Percentiles rank a stretch among this genome's conserved stretches.
Evolutionary conservation across 2,329 filamentous ascomycete species (phyloP).

Genomic region (Pestalotiopsis sp.): DNA sequence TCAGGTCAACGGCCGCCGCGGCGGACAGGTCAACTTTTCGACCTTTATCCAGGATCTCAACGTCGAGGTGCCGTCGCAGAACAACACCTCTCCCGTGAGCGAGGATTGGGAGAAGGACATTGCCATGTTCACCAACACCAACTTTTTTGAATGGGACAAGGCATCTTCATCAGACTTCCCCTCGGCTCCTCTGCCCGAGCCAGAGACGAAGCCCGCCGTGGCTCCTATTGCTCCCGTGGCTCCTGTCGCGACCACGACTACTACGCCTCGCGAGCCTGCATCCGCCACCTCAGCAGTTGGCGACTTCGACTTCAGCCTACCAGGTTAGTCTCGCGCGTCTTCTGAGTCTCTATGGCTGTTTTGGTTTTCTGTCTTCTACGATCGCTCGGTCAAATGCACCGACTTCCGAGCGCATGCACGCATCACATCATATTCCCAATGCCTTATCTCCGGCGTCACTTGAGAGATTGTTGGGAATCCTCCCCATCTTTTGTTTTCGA

Average conservation of each 20-base stretch:
- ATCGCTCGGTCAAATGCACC: background rate
- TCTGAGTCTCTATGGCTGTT: background rate
- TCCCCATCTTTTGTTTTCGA: background rate
- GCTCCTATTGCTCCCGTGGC: background rate
- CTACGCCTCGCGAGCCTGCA: background rate
- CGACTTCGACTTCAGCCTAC: conserved; percentile 10
- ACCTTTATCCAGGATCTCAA: conserved; percentile 89
- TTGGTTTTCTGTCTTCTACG: background rate
- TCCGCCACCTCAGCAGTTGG: conserved; percentile 2
- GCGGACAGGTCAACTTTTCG: conserved; percentile 79
- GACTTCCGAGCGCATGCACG: background rate
- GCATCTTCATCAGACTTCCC: background rate
- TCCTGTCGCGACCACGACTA: background rate
- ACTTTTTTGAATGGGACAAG: conserved; percentile 77
- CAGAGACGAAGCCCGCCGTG: conserved; percentile 1
- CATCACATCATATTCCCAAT: background rate
- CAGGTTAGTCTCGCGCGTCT: conserved; percentile 9
- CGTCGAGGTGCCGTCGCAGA: conserved; percentile 61
- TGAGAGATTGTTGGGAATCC: background rate
- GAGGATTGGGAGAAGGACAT: conserved; percentile 71
- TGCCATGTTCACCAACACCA: conserved; percentile 79
- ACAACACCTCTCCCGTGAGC: conserved; percentile 40
- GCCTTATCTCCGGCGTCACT: background rate
- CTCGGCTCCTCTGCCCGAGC: conserved; percentile 11
- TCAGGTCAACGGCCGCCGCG: conserved; percentile 50